Conservation (phyloP, 2,329 filamentous ascomycete genomes). For the Colletotrichum incanum region DNA sequence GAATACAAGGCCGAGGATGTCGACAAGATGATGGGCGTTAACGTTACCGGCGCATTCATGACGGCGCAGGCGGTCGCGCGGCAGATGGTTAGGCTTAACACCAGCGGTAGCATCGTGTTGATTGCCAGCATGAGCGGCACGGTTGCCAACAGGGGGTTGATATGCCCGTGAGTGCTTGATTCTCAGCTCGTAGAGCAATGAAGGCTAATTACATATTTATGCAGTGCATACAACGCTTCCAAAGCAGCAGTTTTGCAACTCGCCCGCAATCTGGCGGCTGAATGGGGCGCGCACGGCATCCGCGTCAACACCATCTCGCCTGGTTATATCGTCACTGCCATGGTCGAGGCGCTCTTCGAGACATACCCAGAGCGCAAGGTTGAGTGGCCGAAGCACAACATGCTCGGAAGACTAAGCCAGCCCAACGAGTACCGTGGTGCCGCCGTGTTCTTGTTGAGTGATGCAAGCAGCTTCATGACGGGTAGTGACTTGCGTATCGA, state of each 20-base stretch:
- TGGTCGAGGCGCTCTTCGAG: conserved; percentile 86
- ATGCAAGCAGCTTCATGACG: conserved; percentile 59
- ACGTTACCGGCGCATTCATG: conserved; percentile 88
- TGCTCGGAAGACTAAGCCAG: conserved; percentile 79
- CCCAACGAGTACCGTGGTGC: conserved; percentile 81
- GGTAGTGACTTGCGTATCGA: conserved; percentile 78
- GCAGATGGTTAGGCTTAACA: conserved; percentile 76
- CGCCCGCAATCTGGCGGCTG: conserved; percentile 77
- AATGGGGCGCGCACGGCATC: conserved; percentile 82
- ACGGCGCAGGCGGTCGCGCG: conserved; percentile 91
- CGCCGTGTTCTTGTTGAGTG: conserved; percentile 63
- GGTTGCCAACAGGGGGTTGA: conserved; percentile 74
- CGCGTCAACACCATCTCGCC: conserved; percentile 87
- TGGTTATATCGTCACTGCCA: conserved; percentile 85
- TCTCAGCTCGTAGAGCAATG: not conserved
- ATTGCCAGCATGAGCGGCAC: conserved; percentile 81
- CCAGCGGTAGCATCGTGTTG: conserved; percentile 74
- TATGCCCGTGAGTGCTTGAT: conserved; percentile 68
- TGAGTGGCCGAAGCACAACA: conserved; percentile 88
- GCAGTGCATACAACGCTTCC: conserved; percentile 82
- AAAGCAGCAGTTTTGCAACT: conserved; percentile 84
- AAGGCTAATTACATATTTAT: conserved; percentile 45
- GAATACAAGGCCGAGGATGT: conserved; percentile 84
- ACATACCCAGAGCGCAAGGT: conserved; percentile 77
- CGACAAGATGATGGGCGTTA: conserved; percentile 86